A percentile compares a stretch with the other conserved stretches of the same genome.
phyloP scores from a whole-genome alignment of 164 flowering plant species.

The Chimonanthus praecox region DNA sequence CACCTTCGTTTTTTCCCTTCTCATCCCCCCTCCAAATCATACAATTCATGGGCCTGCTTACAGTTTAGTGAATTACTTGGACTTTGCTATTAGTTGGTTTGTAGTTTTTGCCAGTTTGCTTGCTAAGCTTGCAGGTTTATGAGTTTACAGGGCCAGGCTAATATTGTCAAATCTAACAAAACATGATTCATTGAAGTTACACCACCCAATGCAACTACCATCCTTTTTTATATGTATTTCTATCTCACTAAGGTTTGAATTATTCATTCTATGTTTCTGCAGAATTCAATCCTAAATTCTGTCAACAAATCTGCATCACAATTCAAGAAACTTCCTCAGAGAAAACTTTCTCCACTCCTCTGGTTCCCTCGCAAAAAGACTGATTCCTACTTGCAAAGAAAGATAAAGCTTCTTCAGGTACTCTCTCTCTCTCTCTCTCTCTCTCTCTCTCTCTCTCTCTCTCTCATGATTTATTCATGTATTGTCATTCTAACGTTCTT shows the following conservation, averaged over 20 bases:
- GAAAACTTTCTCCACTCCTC: constrained; percentile 58
- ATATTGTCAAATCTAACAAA: neutral
- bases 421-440: neutral
- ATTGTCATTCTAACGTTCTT: too few species aligned
- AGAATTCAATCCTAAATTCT: constrained; percentile 47
- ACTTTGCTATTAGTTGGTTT: too few species aligned
- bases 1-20: too few species aligned
- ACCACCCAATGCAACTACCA: neutral
- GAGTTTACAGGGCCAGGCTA: neutral
- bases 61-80: too few species aligned
- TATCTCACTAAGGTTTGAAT: neutral
- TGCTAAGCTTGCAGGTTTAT: too few species aligned
- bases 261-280: constrained; percentile 15
- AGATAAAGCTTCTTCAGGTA: constrained; percentile 83
- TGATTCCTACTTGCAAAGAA: constrained; percentile 79
- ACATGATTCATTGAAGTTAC: neutral
- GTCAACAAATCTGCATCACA: constrained; percentile 61
- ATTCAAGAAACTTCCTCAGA: constrained; percentile 69
- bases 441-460: too few species aligned
- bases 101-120: too few species aligned
- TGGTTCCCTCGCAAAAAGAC: constrained; percentile 91
- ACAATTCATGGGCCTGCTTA: too few species aligned
- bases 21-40: too few species aligned
- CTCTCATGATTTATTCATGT: too few species aligned
- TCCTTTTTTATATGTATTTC: neutral